Percentiles rank a stretch among this genome's conserved stretches.
Conservation (phyloP, 345 rosid genomes). For the Lepidium didymum region DNA sequence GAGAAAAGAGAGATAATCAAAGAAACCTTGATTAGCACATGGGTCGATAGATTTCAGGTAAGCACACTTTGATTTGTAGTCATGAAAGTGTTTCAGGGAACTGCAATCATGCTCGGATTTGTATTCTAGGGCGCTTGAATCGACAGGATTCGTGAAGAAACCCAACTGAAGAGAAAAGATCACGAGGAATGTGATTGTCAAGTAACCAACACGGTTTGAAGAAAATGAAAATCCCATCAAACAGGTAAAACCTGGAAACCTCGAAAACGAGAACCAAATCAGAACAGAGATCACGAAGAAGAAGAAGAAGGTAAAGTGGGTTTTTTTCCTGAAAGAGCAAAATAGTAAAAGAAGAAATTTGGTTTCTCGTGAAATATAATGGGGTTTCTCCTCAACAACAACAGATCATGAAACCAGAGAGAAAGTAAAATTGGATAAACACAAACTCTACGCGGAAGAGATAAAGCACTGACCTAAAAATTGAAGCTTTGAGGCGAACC, state of each 20-base stretch:
- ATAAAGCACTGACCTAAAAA: constrained; percentile 7
- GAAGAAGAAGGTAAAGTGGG: background rate
- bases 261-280: background rate
- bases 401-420: constrained; percentile 4
- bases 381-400: background rate
- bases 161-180: constrained; percentile 32
- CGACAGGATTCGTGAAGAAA: constrained; percentile 10
- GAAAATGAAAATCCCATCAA: constrained; percentile 28
- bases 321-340: background rate
- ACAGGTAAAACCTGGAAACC: constrained; percentile 14
- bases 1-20: constrained; percentile 70
- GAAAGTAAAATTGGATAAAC: background rate
- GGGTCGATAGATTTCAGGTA: constrained; percentile 46
- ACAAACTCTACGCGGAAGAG: constrained; percentile 28
- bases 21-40: constrained; percentile 71
- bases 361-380: background rate
- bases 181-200: constrained; percentile 35
- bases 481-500: background rate
- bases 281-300: background rate
- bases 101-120: constrained; percentile 25
- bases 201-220: constrained; percentile 21
- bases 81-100: constrained; percentile 29
- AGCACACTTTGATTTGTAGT: constrained; percentile 48
- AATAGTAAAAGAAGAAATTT: background rate
- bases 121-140: constrained; percentile 11